Evolutionary conservation across 2,329 filamentous ascomycete species (phyloP).

Genomic region (Phaeosphaeriaceae sp.): DNA sequence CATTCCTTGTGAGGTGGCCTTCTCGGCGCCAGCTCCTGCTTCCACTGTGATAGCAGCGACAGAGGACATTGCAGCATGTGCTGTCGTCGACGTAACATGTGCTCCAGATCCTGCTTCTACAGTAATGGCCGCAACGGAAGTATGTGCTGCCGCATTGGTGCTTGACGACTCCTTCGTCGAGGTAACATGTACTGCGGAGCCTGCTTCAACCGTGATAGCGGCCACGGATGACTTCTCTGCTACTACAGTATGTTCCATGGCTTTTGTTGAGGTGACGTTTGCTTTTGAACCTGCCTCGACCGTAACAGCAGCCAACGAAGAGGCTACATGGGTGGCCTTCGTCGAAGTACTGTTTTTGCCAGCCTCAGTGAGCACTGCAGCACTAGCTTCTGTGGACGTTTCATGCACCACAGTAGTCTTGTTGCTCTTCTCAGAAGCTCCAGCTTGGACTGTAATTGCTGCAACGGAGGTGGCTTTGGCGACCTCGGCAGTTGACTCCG

Average conservation of each 20-base stretch:
- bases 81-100: neutral
- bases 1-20: neutral
- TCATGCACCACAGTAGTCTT: neutral
- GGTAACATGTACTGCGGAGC: no score
- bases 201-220: no score
- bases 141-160: no score
- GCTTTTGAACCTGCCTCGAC: neutral
- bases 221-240: no score
- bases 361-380: neutral
- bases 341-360: constrained; percentile 6
- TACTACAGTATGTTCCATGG: no score
- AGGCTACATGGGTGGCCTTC: neutral
- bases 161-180: no score
- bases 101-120: constrained; percentile 5
- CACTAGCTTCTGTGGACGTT: neutral
- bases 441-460: constrained; percentile 21
- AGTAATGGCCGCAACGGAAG: neutral
- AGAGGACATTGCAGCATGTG: neutral
- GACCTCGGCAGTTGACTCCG: neutral
- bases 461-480: neutral
- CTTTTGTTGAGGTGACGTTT: neutral
- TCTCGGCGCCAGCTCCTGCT: neutral
- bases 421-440: constrained; percentile 1
- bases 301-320: neutral
- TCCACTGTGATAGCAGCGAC: neutral